Evolutionary conservation across 2,329 filamentous ascomycete genomes (phyloP).

Genomic region (Alternaria atra): DNA sequence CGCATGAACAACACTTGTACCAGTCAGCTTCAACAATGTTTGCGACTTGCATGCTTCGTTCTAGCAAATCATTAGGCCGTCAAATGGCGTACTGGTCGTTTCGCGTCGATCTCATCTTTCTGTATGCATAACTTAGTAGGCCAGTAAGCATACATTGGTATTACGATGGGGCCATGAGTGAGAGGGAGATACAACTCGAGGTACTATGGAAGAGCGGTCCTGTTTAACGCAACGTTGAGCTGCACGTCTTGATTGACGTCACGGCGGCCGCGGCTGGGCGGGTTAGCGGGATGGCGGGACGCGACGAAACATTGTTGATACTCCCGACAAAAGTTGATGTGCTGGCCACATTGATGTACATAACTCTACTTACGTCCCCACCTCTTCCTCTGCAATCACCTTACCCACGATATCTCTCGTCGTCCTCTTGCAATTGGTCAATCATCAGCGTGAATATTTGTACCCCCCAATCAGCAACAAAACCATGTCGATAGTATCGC

Average conservation of each 20-base stretch:
- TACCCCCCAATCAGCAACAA: not conserved
- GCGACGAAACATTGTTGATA: slow-evolving; percentile 21
- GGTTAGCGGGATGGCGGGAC: slow-evolving; percentile 7
- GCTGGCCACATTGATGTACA: slow-evolving; percentile 17
- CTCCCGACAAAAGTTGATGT: slow-evolving; percentile 5
- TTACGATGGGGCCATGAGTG: not conserved
- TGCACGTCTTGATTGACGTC: slow-evolving; percentile 21
- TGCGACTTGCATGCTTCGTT: not conserved
- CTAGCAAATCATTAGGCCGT: not conserved
- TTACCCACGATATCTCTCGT: not conserved
- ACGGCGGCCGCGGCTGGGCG: not conserved
- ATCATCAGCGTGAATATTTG: not conserved
- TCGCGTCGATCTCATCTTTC: not conserved
- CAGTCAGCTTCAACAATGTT: not conserved
- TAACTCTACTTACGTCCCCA: not conserved
- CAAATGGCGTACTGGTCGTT: not conserved
- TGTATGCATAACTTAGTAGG: not conserved
- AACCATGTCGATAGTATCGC: slow-evolving; percentile 47
- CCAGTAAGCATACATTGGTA: not conserved
- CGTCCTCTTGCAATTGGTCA: not conserved
- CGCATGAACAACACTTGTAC: not conserved
- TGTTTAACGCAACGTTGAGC: slow-evolving; percentile 11
- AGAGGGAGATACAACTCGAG: not conserved
- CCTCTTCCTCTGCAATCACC: not conserved
- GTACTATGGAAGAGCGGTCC: slow-evolving; percentile 4